phyloP scores from a whole-genome alignment of 2,329 filamentous ascomycete species.

The Xylaria sp. region DNA sequence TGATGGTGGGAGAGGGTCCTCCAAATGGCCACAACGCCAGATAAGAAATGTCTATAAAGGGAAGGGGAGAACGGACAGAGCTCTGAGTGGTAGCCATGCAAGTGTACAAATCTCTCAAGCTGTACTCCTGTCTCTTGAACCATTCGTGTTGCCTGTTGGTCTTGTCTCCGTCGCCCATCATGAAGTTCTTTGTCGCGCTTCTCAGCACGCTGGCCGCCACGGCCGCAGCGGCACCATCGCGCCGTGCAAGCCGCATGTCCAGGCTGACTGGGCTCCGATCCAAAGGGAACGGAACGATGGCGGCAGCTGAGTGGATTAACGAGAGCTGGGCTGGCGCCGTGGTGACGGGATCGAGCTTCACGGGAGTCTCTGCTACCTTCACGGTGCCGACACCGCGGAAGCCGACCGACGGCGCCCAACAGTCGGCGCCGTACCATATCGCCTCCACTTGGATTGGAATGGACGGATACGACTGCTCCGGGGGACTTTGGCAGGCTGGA shows the following conservation, averaged over 20 bases:
- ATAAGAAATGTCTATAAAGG: background rate
- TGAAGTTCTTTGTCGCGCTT: background rate
- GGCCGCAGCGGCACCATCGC: background rate
- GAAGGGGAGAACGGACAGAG: background rate
- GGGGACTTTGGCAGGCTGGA: background rate
- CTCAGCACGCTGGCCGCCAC: background rate
- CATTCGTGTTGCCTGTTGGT: background rate
- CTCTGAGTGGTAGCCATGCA: background rate
- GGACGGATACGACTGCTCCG: background rate
- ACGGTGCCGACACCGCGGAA: background rate
- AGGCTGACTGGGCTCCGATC: background rate
- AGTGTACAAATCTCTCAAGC: background rate
- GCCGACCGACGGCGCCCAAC: background rate
- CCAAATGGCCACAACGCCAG: background rate
- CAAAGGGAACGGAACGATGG: background rate
- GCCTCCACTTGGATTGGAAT: background rate
- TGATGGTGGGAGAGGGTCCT: background rate
- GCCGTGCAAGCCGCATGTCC: background rate
- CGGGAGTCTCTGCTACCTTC: background rate
- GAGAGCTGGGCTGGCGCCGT: background rate
- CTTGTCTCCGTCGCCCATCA: background rate
- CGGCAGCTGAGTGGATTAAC: background rate
- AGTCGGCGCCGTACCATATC: background rate
- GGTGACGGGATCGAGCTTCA: background rate
- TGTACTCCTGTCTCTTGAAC: background rate